phyloP scores from a whole-genome alignment of 148 eudicot genomes.

The Rhododendron williamsianum region DNA sequence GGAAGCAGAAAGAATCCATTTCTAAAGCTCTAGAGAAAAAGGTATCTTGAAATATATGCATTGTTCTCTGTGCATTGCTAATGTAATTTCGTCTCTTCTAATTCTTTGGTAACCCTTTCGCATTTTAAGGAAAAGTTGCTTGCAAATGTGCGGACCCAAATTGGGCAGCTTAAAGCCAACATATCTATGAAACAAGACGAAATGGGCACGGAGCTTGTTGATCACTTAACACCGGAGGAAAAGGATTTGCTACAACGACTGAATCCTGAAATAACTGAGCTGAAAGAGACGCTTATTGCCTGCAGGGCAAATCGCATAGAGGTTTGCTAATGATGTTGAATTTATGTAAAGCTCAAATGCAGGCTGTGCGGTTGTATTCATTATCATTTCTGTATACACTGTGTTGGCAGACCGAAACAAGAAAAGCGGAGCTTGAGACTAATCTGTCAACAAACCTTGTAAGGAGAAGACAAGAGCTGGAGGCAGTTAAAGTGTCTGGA shows the following conservation, averaged over 20 bases:
- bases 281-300: constrained; percentile 73
- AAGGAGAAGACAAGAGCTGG: constrained; percentile 78
- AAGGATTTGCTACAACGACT: constrained; percentile 63
- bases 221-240: constrained; percentile 79
- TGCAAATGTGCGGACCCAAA: constrained; percentile 55
- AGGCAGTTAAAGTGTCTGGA: constrained; percentile 57
- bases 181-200: constrained; percentile 66
- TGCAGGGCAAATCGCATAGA: constrained; percentile 79
- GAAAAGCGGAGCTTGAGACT: constrained; percentile 89
- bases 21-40: constrained; percentile 79
- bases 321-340: constrained; percentile 36
- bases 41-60: constrained; percentile 28
- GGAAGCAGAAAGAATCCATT: constrained; percentile 67
- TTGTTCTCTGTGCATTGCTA: background rate
- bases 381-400: background rate
- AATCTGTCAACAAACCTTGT: constrained; percentile 86
- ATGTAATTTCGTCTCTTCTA: constrained; percentile 10
- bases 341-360: background rate
- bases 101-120: constrained; percentile 6
- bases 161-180: constrained; percentile 70
- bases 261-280: constrained; percentile 89
- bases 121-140: constrained; percentile 69
- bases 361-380: background rate
- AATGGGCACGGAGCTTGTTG: constrained; percentile 97
- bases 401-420: constrained; percentile 66